phyloP scores from a whole-genome alignment of 805 yeast genomes.

The Cyberlindnera meyerae region DNA sequence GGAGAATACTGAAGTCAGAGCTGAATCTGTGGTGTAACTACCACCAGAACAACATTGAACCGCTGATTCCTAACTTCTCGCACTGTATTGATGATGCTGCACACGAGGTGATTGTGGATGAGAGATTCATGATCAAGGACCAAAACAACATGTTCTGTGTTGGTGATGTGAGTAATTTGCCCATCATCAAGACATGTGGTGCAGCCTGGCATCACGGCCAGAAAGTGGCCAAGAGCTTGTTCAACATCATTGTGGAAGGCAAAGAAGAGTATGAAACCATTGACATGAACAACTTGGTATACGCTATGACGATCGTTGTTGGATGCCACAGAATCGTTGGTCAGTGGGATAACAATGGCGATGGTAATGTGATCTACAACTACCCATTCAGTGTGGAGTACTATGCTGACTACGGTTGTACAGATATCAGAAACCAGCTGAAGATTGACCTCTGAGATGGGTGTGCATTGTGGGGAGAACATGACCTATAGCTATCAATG shows the following conservation, averaged over 20 bases:
- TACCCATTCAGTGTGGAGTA: conserved; percentile 24
- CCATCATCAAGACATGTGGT: conserved; percentile 39
- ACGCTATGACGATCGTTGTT: conserved; percentile 26
- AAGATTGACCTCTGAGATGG: conserved; percentile 12
- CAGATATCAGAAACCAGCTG: conserved; percentile 10
- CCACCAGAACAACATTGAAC: conserved; percentile 31
- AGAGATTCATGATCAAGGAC: conserved; percentile 22
- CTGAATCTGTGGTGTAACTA: conserved; percentile 35
- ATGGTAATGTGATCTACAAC: conserved; percentile 27
- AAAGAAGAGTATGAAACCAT: conserved; percentile 12
- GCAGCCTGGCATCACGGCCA: conserved; percentile 30
- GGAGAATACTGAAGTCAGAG: conserved; percentile 27
- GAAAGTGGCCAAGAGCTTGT: conserved; percentile 17
- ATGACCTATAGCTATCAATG: too few species aligned
- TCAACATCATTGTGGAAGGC: conserved; percentile 14
- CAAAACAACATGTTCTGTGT: conserved; percentile 31
- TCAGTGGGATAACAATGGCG: conserved; percentile 24
- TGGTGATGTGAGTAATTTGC: conserved; percentile 33
- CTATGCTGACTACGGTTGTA: conserved; percentile 29
- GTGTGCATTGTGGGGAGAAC: too few species aligned
- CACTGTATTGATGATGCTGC: conserved; percentile 21
- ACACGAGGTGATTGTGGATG: conserved; percentile 26
- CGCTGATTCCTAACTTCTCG: conserved; percentile 22
- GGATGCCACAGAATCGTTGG: conserved; percentile 19
- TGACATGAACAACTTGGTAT: conserved; percentile 18